Conservation (phyloP, 192 early-diverging fungal species). For the Coemansia sp. region DNA sequence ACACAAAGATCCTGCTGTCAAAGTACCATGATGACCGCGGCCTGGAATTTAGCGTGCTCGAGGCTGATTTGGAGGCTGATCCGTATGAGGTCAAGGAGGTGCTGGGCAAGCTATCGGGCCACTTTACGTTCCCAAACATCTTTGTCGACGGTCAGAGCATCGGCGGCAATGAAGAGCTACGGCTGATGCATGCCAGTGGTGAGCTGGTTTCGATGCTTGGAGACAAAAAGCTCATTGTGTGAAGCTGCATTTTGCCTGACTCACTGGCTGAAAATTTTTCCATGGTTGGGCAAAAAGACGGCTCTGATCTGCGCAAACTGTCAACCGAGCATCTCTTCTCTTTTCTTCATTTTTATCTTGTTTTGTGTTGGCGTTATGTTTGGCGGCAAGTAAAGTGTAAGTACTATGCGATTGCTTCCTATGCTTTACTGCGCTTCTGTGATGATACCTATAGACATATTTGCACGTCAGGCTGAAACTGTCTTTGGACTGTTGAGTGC, state of each 20-base stretch:
- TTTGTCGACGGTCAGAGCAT: constrained; percentile 69
- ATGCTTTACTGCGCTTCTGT: constrained; percentile 3
- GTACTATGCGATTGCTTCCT: not conserved
- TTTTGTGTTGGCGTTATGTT: not conserved
- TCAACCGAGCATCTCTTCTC: not conserved
- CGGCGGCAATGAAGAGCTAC: constrained; percentile 62
- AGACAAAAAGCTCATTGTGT: constrained; percentile 24
- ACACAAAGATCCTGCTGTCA: constrained; percentile 57
- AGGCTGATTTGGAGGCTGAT: constrained; percentile 49
- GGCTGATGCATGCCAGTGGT: constrained; percentile 45
- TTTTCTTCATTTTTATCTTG: not conserved
- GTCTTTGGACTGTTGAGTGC: constrained; percentile 6
- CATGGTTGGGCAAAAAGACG: not conserved
- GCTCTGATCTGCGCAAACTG: not conserved
- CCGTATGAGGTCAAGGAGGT: constrained; percentile 56
- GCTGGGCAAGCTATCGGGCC: constrained; percentile 54
- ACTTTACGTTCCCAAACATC: constrained; percentile 66
- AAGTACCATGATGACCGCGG: constrained; percentile 35
- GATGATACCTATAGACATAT: constrained; percentile 38
- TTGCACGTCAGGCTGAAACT: constrained; percentile 53
- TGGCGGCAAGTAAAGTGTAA: not conserved
- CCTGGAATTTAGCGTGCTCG: constrained; percentile 55
- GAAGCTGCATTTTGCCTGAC: not conserved
- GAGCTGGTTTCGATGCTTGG: constrained; percentile 54
- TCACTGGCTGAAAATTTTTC: not conserved